These are phyloP conservation scores for Penicillium sp. DNA, from an alignment of 2,329 filamentous ascomycete species.

Conservation along the genomic window DNA sequence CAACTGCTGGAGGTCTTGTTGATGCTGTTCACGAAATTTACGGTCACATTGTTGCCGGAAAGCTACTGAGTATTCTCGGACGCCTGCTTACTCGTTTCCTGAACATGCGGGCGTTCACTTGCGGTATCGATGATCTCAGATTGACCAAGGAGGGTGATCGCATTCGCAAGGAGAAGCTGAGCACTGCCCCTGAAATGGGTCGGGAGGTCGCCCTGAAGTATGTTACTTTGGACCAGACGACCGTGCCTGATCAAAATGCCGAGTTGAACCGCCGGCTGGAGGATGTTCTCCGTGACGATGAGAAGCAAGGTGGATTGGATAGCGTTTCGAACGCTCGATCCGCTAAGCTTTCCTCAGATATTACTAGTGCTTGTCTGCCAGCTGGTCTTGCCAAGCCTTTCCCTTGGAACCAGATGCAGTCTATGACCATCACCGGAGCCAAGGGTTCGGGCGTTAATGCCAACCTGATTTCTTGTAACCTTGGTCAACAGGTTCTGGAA, in stretches of 20 bases:
- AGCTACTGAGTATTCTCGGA: constrained; percentile 85
- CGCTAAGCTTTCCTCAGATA: constrained; percentile 71
- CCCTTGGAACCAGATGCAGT: constrained; percentile 97
- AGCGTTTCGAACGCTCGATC: constrained; percentile 77
- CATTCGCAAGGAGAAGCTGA: constrained; percentile 69
- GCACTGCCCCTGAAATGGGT: constrained; percentile 70
- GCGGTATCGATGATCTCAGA: constrained; percentile 93
- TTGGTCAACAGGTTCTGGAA: constrained; percentile 95
- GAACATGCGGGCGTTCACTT: constrained; percentile 93
- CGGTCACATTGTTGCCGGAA: constrained; percentile 83
- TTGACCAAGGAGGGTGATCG: constrained; percentile 80
- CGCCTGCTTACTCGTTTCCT: constrained; percentile 86
- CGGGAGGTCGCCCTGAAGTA: constrained; percentile 83
- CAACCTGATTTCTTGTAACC: constrained; percentile 95
- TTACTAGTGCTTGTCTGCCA: constrained; percentile 81
- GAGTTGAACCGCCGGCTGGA: constrained; percentile 80
- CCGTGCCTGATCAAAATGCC: constrained; percentile 65
- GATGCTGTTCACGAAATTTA: constrained; percentile 94
- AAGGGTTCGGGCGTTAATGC: constrained; percentile 94
- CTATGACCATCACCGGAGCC: constrained; percentile 95
- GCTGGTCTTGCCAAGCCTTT: constrained; percentile 85
- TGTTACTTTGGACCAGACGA: constrained; percentile 75
- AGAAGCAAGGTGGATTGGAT: constrained; percentile 90
- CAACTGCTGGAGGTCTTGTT: constrained; percentile 81
- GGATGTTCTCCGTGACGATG: constrained; percentile 86